Percentiles rank a stretch among this genome's conserved stretches.
Conservation (phyloP, 768 basidiomycete species). For the Suillus subluteus region DNA sequence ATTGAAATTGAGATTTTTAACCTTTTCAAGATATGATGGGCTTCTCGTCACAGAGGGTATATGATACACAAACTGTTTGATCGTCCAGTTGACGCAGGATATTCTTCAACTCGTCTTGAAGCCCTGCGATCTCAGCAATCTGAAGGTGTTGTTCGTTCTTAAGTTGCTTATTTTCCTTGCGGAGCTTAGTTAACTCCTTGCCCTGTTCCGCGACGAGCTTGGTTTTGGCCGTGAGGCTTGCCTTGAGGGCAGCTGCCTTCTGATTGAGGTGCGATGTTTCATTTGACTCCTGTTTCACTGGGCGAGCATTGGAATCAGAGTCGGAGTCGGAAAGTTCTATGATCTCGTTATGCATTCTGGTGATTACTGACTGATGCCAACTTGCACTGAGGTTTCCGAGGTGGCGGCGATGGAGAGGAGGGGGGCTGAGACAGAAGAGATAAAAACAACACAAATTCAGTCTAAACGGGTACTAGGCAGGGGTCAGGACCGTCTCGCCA, state of each 20-base stretch:
- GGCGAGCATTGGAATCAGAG: neutral
- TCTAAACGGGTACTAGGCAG: neutral
- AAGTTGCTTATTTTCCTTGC: conserved; percentile 5
- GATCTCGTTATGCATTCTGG: neutral
- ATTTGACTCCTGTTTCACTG: neutral
- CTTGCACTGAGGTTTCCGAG: neutral
- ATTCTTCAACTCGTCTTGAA: conserved; percentile 11
- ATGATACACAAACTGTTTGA: conserved; percentile 4
- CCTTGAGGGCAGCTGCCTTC: neutral
- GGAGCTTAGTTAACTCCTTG: conserved; percentile 2
- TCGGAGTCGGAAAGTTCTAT: conserved; percentile 4
- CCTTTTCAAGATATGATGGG: neutral
- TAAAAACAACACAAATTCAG: neutral
- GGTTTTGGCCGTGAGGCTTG: neutral
- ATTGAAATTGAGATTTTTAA: neutral
- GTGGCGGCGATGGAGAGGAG: neutral
- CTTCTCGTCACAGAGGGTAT: neutral
- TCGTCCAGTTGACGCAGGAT: neutral
- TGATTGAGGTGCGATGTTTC: neutral
- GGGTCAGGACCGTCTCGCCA: neutral
- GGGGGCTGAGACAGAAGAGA: neutral
- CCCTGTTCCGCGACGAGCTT: neutral
- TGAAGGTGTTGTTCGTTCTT: conserved; percentile 1
- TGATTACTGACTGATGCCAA: neutral
- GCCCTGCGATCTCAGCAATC: conserved; percentile 8